A percentile compares a stretch with the other conserved stretches of the same genome.
These are phyloP conservation scores for Claviceps capensis DNA, from an alignment of 2,329 filamentous ascomycete genomes.

Conservation along the genomic window DNA sequence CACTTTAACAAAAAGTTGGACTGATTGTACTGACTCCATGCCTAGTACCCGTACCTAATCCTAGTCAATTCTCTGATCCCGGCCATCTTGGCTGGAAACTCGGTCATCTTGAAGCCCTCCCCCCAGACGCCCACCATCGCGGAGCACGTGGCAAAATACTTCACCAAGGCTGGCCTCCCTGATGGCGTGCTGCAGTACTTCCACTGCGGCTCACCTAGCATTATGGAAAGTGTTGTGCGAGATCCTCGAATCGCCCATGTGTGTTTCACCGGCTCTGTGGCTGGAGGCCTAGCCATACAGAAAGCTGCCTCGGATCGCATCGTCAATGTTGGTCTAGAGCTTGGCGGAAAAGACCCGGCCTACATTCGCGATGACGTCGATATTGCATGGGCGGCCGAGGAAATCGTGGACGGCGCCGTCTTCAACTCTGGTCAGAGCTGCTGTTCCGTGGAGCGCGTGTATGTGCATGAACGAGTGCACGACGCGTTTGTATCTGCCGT, in stretches of 20 bases:
- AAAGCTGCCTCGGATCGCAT: conserved; percentile 72
- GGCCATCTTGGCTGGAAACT: conserved; percentile 80
- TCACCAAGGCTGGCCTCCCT: conserved; percentile 68
- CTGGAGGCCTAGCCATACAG: conserved; percentile 75
- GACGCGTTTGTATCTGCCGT: conserved; percentile 68
- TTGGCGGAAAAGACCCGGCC: conserved; percentile 89
- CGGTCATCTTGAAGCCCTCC: conserved; percentile 86
- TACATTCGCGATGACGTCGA: conserved; percentile 82
- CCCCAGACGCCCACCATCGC: conserved; percentile 88
- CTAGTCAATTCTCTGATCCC: conserved; percentile 87
- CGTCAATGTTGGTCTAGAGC: conserved; percentile 75
- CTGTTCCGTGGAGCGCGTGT: conserved; percentile 83
- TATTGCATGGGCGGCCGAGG: conserved; percentile 77
- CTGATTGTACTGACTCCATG: conserved; percentile 2
- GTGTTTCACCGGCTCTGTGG: conserved; percentile 89
- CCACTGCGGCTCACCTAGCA: conserved; percentile 66
- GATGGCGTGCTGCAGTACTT: conserved; percentile 80
- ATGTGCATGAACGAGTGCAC: conserved; percentile 75
- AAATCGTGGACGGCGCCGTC: conserved; percentile 89
- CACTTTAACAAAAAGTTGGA: not conserved
- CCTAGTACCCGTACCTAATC: conserved; percentile 83
- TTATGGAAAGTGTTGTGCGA: conserved; percentile 66
- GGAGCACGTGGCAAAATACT: conserved; percentile 67
- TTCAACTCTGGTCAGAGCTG: conserved; percentile 99
- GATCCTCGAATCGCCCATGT: conserved; percentile 66